These are phyloP conservation scores for Bipolaris bicolor DNA, from an alignment of 2,329 filamentous ascomycete species.

Conservation along the genomic window DNA sequence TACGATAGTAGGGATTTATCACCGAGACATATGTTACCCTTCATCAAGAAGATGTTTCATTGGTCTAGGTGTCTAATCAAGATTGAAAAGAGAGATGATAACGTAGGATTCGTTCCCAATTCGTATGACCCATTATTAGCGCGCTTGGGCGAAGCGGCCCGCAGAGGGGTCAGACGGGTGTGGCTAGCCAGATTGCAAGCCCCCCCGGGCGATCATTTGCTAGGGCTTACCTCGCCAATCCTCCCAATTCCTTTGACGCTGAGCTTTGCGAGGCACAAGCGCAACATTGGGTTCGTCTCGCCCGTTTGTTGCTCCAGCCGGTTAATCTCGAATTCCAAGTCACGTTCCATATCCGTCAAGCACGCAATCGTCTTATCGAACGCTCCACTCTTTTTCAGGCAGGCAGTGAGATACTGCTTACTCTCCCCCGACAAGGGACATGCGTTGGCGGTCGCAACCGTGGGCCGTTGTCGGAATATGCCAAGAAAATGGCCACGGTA, in stretches of 20 bases:
- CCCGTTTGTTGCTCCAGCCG: slow-evolving; percentile 1
- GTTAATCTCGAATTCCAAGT: neutral
- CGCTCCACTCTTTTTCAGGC: slow-evolving; percentile 2
- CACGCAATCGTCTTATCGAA: slow-evolving; percentile 4
- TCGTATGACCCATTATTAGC: neutral
- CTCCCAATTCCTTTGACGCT: slow-evolving; percentile 2
- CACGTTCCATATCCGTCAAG: slow-evolving; percentile 3
- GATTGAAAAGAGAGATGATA: neutral
- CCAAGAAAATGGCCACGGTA: slow-evolving; percentile 4
- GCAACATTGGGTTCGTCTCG: slow-evolving; percentile 2
- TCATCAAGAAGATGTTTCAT: no score
- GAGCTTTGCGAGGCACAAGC: slow-evolving; percentile 5
- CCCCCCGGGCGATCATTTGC: slow-evolving; percentile 1
- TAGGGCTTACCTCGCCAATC: neutral
- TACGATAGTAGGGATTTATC: neutral
- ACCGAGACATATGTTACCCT: neutral
- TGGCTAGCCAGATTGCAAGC: neutral
- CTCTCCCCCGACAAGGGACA: neutral
- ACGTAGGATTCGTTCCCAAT: neutral
- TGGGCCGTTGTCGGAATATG: slow-evolving; percentile 2
- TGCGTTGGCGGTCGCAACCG: neutral
- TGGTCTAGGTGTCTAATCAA: no score
- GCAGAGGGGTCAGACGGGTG: neutral
- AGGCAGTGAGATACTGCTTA: slow-evolving; percentile 1
- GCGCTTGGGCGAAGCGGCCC: neutral